Evolutionary conservation across 2,329 filamentous ascomycete species (phyloP).

Genomic region (Penicillium expansum): DNA sequence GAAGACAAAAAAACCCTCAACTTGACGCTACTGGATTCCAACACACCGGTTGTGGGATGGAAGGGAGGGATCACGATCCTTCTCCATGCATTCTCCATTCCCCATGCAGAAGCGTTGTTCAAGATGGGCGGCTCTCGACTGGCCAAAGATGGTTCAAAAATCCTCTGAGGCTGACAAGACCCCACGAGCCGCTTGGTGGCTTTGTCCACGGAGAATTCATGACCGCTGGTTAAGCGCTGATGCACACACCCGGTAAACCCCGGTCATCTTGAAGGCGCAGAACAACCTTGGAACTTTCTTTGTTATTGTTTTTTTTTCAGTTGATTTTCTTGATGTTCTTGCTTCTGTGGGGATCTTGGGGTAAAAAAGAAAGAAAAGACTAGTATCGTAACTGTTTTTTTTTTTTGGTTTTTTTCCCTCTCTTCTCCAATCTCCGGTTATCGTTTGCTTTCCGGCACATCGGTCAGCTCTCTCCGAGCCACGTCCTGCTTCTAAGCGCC

Average conservation of each 20-base stretch:
- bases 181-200: slow-evolving; percentile 19
- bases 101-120: not conserved
- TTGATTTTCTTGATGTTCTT: too few relatives aligned
- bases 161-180: slow-evolving; percentile 23
- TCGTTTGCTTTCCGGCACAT: not conserved
- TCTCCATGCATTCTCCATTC: not conserved
- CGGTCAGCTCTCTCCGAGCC: not conserved
- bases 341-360: too few relatives aligned
- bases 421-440: not conserved
- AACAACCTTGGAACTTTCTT: slow-evolving; percentile 14
- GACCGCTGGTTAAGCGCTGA: slow-evolving; percentile 27
- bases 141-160: slow-evolving; percentile 8
- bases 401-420: too few relatives aligned
- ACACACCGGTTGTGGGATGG: not conserved
- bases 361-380: too few relatives aligned
- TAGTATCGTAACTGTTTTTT: too few relatives aligned
- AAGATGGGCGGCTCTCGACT: slow-evolving; percentile 21
- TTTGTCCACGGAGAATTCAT: slow-evolving; percentile 21
- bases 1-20: too few relatives aligned
- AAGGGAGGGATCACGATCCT: not conserved
- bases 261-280: slow-evolving; percentile 4
- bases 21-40: not conserved
- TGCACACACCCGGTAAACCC: slow-evolving; percentile 3
- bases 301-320: not conserved
- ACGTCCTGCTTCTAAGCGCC: slow-evolving; percentile 4